Base-by-base conservation (phyloP, 257 asterid genomes). In the Solanum commersonii region DNA sequence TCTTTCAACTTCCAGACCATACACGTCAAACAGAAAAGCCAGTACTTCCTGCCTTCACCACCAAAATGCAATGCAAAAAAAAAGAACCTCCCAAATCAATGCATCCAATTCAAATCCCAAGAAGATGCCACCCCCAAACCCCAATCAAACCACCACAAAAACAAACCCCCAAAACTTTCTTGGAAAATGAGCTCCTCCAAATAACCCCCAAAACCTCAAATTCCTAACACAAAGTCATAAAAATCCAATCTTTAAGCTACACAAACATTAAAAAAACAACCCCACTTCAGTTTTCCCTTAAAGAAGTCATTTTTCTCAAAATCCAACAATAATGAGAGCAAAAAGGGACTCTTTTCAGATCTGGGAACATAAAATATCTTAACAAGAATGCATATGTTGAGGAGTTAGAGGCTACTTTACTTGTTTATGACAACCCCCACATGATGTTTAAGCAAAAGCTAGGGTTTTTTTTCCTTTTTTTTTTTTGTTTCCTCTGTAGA, bases 321-420 rank as follows among this genome's bases (percentile, higher is more conserved):
- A 86, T 46, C 72, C 49, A 74, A 73, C 88, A 73, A 86, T 13
- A 86, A 72, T 86, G 59, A 86, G 88, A 86, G 84, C 88, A 71
- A 86, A 71, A 71, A 9, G 29, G 33, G 20, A 22, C 4, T 10
- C 67, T 33, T 86, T 49, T 86, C 88, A 86, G 88, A 72, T 86
- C 88, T 86, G 72, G 73, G 16, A 29, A 73, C 29, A 23, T 40
- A 20, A 72, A 78, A 49, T 46, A 46, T 46, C 70, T 35, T 10
- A 73, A 31, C 73, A 59, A 86, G 83, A 73, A 60, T 46, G 84
- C 84, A 86, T 78, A 29, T 86, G 14, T 86, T 77, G 84, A 70
- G 46, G 88, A 44, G 88, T 71, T 68, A 71, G 65, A 56, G 71
- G 31, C 83, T 46, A 77, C 72, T 60, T 86, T 86, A 49, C 74